Conservation (phyloP, 2,329 filamentous ascomycete species). For the Septoria linicola region DNA sequence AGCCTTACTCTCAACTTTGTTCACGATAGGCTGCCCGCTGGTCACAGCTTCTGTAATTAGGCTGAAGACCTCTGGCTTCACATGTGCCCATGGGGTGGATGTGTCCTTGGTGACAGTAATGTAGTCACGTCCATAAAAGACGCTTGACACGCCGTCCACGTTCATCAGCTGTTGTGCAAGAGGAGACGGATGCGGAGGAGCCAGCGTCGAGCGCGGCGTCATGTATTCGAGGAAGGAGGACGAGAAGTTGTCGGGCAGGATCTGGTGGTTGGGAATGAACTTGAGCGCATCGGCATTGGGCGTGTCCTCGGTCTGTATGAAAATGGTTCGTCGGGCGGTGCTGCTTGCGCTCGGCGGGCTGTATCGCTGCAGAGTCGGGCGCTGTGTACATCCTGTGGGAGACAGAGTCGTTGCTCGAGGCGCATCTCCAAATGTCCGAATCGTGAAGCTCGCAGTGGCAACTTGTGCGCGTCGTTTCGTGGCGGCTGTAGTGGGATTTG, state of each 20-base stretch:
- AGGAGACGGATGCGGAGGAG: constrained; percentile 78
- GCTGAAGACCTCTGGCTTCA: constrained; percentile 93
- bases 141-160: constrained; percentile 88
- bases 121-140: constrained; percentile 93
- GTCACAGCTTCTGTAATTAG: constrained; percentile 92
- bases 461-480: not conserved
- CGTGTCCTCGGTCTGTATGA: constrained; percentile 94
- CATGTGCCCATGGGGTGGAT: constrained; percentile 87
- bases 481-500: not conserved
- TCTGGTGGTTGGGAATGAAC: constrained; percentile 85
- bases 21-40: constrained; percentile 77
- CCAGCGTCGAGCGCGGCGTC: constrained; percentile 79
- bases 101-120: constrained; percentile 93
- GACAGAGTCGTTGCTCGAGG: constrained; percentile 27
- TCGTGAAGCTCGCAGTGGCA: constrained; percentile 1
- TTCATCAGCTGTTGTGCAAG: constrained; percentile 88
- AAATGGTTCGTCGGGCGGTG: constrained; percentile 67
- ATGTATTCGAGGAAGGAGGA: constrained; percentile 89
- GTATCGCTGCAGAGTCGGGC: constrained; percentile 29
- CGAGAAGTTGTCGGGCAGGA: constrained; percentile 72
- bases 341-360: constrained; percentile 24
- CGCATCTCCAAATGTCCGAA: constrained; percentile 25
- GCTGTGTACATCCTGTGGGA: constrained; percentile 25
- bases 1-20: constrained; percentile 60
- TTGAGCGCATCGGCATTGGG: constrained; percentile 94